Percentiles rank a stretch among this genome's conserved stretches.
Evolutionary conservation across 2,329 filamentous ascomycete genomes (phyloP).

Genomic region (Ciborinia camelliae): DNA sequence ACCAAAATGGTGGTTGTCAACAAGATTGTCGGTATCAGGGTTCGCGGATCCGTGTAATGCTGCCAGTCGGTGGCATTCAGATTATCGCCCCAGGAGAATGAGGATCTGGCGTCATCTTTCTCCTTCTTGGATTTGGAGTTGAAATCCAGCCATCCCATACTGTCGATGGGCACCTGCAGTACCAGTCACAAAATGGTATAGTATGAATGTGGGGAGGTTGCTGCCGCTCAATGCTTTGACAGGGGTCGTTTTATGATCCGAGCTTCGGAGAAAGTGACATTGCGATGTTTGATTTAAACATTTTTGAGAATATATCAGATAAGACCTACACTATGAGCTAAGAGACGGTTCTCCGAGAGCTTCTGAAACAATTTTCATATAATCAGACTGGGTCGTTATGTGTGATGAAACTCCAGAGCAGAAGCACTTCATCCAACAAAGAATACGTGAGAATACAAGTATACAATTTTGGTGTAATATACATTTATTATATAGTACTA

Average conservation of each 20-base stretch:
- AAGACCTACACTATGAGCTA: neutral
- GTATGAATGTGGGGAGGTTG: slow-evolving; percentile 12
- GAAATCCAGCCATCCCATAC: slow-evolving; percentile 50
- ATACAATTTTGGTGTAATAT: neutral
- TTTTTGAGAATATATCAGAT: slow-evolving; percentile 4
- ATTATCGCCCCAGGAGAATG: slow-evolving; percentile 43
- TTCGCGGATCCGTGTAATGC: slow-evolving; percentile 53
- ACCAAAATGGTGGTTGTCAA: slow-evolving; percentile 54
- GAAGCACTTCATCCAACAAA: neutral
- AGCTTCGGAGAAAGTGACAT: slow-evolving; percentile 4
- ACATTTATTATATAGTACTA: neutral
- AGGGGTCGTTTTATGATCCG: slow-evolving; percentile 15
- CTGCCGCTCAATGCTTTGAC: neutral
- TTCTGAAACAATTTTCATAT: neutral
- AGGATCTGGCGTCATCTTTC: slow-evolving; percentile 35
- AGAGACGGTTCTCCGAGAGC: neutral
- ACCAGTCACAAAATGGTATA: neutral
- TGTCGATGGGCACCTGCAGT: slow-evolving; percentile 27
- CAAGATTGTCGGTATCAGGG: slow-evolving; percentile 51
- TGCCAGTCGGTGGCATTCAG: slow-evolving; percentile 51
- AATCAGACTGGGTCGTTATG: neutral
- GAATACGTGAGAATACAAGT: neutral
- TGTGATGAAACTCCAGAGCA: neutral
- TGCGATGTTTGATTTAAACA: neutral
- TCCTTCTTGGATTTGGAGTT: slow-evolving; percentile 37